Evolutionary conservation across 495 filamentous ascomycete genomes (phyloP).

Genomic region (Rhizodiscina lignyota): DNA sequence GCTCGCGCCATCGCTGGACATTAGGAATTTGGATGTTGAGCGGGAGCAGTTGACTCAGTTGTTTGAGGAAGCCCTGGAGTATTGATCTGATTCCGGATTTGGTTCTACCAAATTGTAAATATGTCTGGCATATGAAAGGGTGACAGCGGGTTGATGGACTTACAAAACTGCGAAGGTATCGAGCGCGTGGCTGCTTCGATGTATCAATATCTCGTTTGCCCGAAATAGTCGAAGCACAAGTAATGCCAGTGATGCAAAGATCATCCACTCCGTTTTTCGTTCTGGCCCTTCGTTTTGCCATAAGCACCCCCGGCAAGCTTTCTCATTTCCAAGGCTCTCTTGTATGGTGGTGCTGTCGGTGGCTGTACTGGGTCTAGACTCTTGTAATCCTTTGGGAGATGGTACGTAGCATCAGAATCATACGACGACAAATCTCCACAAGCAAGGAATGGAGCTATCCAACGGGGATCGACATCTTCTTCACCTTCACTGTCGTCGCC

Average conservation of each 20-base stretch:
- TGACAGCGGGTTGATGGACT: too few species aligned
- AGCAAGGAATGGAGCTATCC: constrained; percentile 88
- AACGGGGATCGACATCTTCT: constrained; percentile 37
- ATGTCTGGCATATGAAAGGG: too few species aligned
- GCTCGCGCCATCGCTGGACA: constrained; percentile 69
- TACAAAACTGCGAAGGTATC: too few species aligned
- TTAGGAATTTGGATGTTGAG: constrained; percentile 42
- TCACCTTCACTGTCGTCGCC: constrained; percentile 17
- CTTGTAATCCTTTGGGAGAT: constrained; percentile 57
- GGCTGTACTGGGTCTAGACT: constrained; percentile 89
- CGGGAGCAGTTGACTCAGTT: constrained; percentile 47
- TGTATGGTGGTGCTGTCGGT: constrained; percentile 90
- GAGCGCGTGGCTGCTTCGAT: too few species aligned
- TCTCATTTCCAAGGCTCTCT: constrained; percentile 71
- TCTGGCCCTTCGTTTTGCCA: constrained; percentile 63
- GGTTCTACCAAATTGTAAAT: background rate
- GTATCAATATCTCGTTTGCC: too few species aligned
- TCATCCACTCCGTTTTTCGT: too few species aligned
- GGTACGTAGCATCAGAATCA: constrained; percentile 88
- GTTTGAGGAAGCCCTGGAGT: constrained; percentile 51
- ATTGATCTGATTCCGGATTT: constrained; percentile 19
- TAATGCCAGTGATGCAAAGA: too few species aligned
- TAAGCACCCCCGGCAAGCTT: constrained; percentile 62
- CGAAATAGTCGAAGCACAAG: too few species aligned
- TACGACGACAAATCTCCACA: constrained; percentile 90